Conservation (phyloP, 805 yeast genomes). For the Diddensiella transvaalensis region DNA sequence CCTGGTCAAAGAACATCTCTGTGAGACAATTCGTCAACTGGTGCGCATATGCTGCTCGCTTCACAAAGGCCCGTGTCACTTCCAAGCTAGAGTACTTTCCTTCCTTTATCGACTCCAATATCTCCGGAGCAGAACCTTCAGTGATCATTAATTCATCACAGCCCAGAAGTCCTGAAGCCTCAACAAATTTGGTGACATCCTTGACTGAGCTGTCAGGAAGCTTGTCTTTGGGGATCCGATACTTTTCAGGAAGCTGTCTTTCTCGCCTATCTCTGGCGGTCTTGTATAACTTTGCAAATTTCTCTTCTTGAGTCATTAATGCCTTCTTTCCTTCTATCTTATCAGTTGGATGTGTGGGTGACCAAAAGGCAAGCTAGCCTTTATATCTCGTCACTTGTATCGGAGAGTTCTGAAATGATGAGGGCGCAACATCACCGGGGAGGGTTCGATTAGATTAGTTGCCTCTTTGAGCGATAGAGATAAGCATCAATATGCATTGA, state of each 20-base stretch:
- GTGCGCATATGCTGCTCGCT: constrained; percentile 56
- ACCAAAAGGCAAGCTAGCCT: background rate
- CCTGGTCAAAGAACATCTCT: constrained; percentile 49
- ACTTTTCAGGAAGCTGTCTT: constrained; percentile 21
- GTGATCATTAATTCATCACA: constrained; percentile 8
- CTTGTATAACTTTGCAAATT: background rate
- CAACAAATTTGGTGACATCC: constrained; percentile 24
- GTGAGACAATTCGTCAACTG: constrained; percentile 42
- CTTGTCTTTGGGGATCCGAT: constrained; percentile 21
- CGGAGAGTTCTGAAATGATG: no score
- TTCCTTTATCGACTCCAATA: constrained; percentile 6
- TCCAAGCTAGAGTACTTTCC: constrained; percentile 24
- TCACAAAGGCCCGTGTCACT: constrained; percentile 53
- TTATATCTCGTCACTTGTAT: background rate
- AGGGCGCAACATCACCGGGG: background rate
- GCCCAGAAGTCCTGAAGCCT: constrained; percentile 18
- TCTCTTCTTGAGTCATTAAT: constrained; percentile 2
- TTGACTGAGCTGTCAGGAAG: constrained; percentile 22
- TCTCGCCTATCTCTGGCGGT: constrained; percentile 20
- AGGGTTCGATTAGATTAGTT: background rate
- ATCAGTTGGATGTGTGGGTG: no score
- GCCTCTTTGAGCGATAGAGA: background rate
- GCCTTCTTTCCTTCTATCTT: no score
- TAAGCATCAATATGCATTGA: background rate
- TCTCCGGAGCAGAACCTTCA: constrained; percentile 16